phyloP scores from a whole-genome alignment of 495 filamentous ascomycete genomes.

The Astrothelium subdiscretum region DNA sequence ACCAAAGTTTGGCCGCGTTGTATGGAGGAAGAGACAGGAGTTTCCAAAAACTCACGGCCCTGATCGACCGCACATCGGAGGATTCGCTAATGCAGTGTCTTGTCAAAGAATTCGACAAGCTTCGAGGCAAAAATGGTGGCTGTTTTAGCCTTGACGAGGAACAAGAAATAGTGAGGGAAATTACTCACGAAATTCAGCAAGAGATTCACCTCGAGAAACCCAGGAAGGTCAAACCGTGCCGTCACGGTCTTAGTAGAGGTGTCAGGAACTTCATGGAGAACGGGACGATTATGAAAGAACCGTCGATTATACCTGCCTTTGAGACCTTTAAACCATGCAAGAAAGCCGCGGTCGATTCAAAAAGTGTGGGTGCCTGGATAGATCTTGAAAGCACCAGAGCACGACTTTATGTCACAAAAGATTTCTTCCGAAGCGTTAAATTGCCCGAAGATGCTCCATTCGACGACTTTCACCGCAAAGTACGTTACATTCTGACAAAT shows the following conservation, averaged over 20 bases:
- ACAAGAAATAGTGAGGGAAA: slow-evolving; percentile 59
- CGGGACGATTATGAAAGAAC: slow-evolving; percentile 12
- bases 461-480: slow-evolving; percentile 46
- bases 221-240: slow-evolving; percentile 20
- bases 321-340: slow-evolving; percentile 31
- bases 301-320: slow-evolving; percentile 40
- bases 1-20: neutral
- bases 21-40: neutral
- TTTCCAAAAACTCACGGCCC: slow-evolving; percentile 1
- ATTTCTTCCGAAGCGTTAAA: slow-evolving; percentile 43
- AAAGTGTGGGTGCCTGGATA: slow-evolving; percentile 26
- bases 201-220: slow-evolving; percentile 46
- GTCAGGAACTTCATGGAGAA: slow-evolving; percentile 31
- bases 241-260: slow-evolving; percentile 37
- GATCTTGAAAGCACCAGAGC: slow-evolving; percentile 4
- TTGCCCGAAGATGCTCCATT: neutral
- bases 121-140: neutral
- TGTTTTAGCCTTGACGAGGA: slow-evolving; percentile 31
- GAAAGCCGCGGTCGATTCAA: slow-evolving; percentile 23
- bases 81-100: neutral
- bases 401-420: slow-evolving; percentile 41
- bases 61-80: slow-evolving; percentile 6
- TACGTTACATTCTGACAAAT: slow-evolving; percentile 47
- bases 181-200: slow-evolving; percentile 49
- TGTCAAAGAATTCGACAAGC: neutral